A percentile compares a stretch with the other conserved stretches of the same genome.
Conservation (phyloP, 2,329 filamentous ascomycete genomes). For the Beauveria australis region DNA sequence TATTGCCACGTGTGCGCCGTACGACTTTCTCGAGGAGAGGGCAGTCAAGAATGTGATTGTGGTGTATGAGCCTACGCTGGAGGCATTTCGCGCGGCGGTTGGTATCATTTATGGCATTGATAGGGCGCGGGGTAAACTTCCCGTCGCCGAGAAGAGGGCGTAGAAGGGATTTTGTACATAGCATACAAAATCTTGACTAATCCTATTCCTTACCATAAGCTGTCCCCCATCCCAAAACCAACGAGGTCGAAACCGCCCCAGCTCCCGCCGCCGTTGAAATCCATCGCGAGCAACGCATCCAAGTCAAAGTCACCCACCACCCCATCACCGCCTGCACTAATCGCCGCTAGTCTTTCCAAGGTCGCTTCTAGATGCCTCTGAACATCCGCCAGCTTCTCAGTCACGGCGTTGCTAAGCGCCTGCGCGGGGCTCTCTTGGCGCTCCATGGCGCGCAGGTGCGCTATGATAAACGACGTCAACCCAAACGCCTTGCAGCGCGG, state of each 20-base stretch:
- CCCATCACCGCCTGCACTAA: background rate
- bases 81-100: slow-evolving; percentile 17
- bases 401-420: background rate
- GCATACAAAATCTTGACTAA: background rate
- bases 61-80: slow-evolving; percentile 20
- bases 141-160: slow-evolving; percentile 8
- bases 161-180: background rate
- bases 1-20: slow-evolving; percentile 19
- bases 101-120: slow-evolving; percentile 16
- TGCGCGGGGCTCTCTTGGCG: background rate
- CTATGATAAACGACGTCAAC: background rate
- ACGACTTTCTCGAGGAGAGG: slow-evolving; percentile 18
- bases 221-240: background rate
- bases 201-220: background rate
- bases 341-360: background rate
- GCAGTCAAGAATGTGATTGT: slow-evolving; percentile 17
- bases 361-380: background rate
- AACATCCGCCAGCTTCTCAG: background rate
- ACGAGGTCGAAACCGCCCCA: background rate
- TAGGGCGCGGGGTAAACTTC: slow-evolving; percentile 14
- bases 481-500: slow-evolving; percentile 4
- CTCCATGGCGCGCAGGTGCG: background rate
- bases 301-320: background rate
- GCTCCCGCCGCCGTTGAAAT: background rate
- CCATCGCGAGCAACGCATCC: background rate